Base-by-base conservation (phyloP, 768 basidiomycete species). In the Hirschioporus abietinus region DNA sequence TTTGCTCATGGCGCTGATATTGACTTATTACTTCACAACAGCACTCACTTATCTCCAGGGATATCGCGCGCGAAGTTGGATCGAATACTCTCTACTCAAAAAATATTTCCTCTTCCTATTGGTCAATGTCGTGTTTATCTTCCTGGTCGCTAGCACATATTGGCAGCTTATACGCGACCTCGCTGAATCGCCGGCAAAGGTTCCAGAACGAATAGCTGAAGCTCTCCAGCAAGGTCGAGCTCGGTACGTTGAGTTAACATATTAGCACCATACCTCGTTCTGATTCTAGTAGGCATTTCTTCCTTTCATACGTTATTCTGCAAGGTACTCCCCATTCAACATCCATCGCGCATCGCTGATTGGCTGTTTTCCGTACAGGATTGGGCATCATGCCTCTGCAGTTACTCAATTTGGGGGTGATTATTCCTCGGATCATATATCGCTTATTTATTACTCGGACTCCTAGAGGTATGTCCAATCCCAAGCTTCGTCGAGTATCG, bases 371-470 rank as follows among this genome's bases (percentile, higher is more conserved):
- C 66, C 73, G 70, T 17, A 23, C 64, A 93, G 93, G 90, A 0
- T 77, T 99, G 34, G 96, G 93, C 71, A 88, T 99, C 72, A 96
- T 98, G 92, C 97, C 97, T 3, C 78, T 99, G 36, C 95, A 99
- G 72, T 82, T 99, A 10, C 84, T 99, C 25, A 98, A 98, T 73
- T 80, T 97, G 9, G 96, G 95, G 7, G 87, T 95, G 9, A 82
- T 96, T 67, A 84, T 98, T 65, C 93, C 95, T 1, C 86, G 92
- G 4, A 75, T 89, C 35, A 80, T 96, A 66, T 88, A 81, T 67
- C 85, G 91, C 42, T 75, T 91, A 35, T 90, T 97, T 71, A 81
- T 87, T 70, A 95, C 95, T 1, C 84, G 92, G 63, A 97, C 96
- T 1, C 97, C 97, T 0, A 82, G 97, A 82, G 96, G 95, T 92